Evolutionary conservation across 805 yeast genomes (phyloP).

Genomic region (Wickerhamiella sorbophila): DNA sequence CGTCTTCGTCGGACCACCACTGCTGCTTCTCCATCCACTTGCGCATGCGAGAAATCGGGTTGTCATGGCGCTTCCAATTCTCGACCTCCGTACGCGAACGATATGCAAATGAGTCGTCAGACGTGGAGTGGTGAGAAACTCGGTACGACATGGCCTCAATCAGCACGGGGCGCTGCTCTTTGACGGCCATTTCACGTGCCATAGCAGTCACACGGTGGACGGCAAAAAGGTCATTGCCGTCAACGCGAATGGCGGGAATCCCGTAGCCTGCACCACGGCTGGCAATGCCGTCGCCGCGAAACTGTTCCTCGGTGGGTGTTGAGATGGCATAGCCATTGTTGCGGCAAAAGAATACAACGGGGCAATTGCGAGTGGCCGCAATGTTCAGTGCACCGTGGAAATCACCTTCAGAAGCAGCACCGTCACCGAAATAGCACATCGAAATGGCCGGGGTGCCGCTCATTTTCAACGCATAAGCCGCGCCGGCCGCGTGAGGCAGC

Average conservation of each 20-base stretch:
- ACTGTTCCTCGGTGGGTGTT: slow-evolving; percentile 24
- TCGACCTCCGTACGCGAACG: slow-evolving; percentile 24
- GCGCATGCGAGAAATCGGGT: slow-evolving; percentile 23
- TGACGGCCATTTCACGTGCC: slow-evolving; percentile 20
- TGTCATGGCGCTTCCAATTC: slow-evolving; percentile 24
- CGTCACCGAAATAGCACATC: slow-evolving; percentile 25
- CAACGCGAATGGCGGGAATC: slow-evolving; percentile 25
- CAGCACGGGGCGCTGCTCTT: slow-evolving; percentile 19
- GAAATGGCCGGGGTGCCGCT: slow-evolving; percentile 18
- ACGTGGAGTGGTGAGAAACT: slow-evolving; percentile 26
- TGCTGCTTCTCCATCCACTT: slow-evolving; percentile 21
- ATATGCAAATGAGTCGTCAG: slow-evolving; percentile 26
- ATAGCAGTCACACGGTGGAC: slow-evolving; percentile 19
- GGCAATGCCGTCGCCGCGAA: slow-evolving; percentile 26
- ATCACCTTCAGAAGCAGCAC: slow-evolving; percentile 27
- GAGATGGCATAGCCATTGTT: slow-evolving; percentile 27
- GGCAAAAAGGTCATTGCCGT: slow-evolving; percentile 24
- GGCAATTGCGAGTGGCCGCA: slow-evolving; percentile 25
- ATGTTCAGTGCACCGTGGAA: slow-evolving; percentile 26
- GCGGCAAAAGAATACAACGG: slow-evolving; percentile 24
- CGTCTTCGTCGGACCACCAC: slow-evolving; percentile 23
- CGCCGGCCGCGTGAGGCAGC: slow-evolving; percentile 27
- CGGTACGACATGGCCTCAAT: slow-evolving; percentile 27
- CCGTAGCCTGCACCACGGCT: slow-evolving; percentile 25
- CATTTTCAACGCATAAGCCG: slow-evolving; percentile 25